A percentile compares a stretch with the other conserved stretches of the same genome.
Conservation (phyloP, 2,329 filamentous ascomycete species). For the Cordyceps javanica region DNA sequence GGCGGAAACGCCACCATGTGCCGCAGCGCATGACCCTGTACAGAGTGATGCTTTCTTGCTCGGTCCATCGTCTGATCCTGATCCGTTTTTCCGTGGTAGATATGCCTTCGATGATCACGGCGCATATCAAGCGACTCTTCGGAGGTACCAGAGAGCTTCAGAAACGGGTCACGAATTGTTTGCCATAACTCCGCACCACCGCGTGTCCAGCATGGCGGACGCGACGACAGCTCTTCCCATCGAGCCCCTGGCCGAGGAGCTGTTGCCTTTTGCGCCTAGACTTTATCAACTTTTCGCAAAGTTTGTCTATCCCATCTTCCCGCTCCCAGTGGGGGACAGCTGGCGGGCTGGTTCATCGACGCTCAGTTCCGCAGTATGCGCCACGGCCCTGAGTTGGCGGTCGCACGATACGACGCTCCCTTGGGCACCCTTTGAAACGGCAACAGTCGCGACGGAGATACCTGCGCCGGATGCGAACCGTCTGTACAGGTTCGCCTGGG, state of each 20-base stretch:
- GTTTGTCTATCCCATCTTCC: neutral
- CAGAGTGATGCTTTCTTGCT: neutral
- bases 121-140: neutral
- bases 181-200: neutral
- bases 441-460: neutral
- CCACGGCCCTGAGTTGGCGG: neutral
- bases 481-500: neutral
- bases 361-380: neutral
- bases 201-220: neutral
- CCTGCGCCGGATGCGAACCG: neutral
- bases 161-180: neutral
- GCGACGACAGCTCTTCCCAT: neutral
- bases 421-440: neutral
- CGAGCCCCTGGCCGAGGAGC: neutral
- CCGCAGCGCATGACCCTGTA: neutral
- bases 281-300: neutral
- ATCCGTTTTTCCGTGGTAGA: neutral
- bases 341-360: neutral
- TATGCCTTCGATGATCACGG: neutral
- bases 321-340: neutral
- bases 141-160: neutral
- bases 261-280: neutral
- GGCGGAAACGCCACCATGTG: neutral
- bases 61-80: neutral
- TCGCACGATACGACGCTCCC: neutral